A percentile compares a stretch with the other conserved stretches of the same genome.
phyloP scores from a whole-genome alignment of 2,329 filamentous ascomycete genomes.

The Plenodomus biglobosus region DNA sequence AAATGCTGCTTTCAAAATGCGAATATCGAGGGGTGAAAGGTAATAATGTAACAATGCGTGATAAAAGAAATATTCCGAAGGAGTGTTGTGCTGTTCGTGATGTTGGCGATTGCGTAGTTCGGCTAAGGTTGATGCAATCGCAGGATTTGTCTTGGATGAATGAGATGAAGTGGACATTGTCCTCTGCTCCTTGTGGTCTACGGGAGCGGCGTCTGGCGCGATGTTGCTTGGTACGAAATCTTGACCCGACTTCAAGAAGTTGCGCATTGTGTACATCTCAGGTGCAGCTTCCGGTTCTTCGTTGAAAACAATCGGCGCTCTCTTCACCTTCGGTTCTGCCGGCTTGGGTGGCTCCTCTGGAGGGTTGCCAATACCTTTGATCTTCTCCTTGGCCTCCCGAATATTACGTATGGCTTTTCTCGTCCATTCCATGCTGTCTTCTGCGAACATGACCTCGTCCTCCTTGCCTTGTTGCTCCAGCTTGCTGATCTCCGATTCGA shows the following conservation, averaged over 20 bases:
- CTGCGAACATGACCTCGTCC: conserved; percentile 87
- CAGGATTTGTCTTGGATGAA: conserved; percentile 32
- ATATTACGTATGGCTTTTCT: conserved; percentile 78
- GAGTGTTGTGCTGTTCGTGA: conserved; percentile 49
- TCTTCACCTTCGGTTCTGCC: conserved; percentile 51
- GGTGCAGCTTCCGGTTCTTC: conserved; percentile 50
- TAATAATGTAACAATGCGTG: conserved; percentile 86
- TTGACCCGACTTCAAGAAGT: conserved; percentile 50
- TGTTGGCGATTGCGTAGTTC: conserved; percentile 50
- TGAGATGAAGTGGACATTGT: conserved; percentile 37
- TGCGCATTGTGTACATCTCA: conserved; percentile 55
- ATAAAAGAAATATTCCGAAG: conserved; percentile 78
- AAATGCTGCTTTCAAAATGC: conserved; percentile 87
- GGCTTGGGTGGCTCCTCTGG: conserved; percentile 57
- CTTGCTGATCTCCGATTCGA: conserved; percentile 74
- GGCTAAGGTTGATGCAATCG: conserved; percentile 48
- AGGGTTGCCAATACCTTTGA: conserved; percentile 67
- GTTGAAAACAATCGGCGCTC: conserved; percentile 54
- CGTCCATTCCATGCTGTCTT: conserved; percentile 85
- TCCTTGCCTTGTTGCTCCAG: conserved; percentile 77
- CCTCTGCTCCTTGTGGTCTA: conserved; percentile 14
- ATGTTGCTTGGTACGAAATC: conserved; percentile 33
- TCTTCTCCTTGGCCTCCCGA: conserved; percentile 72
- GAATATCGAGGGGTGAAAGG: conserved; percentile 85
- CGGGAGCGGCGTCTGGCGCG: conserved; percentile 6